Conservation (phyloP, 2,329 filamentous ascomycete genomes). For the Fusarium nygamai region DNA sequence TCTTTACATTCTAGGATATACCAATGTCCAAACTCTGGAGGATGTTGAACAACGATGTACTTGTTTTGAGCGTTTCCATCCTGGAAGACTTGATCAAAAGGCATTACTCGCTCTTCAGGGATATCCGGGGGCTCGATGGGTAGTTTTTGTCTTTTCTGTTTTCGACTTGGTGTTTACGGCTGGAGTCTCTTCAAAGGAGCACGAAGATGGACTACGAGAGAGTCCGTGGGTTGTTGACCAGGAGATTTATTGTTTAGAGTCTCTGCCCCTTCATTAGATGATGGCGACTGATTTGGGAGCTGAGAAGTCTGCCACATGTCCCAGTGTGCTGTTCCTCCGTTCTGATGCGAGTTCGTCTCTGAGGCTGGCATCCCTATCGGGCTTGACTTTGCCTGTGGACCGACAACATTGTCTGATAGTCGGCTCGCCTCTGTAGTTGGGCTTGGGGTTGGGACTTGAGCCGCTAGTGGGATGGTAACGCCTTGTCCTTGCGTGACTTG, state of each 20-base stretch:
- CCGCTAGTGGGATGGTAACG: rapidly evolving
- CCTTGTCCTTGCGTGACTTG: rapidly evolving
- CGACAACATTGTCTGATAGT: not conserved
- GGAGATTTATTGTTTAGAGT: not conserved
- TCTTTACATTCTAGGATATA: slow-evolving; percentile 17
- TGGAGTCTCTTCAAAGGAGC: not conserved
- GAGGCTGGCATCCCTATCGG: rapidly evolving
- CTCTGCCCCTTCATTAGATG: rapidly evolving
- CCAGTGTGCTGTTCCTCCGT: rapidly evolving
- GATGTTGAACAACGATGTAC: not conserved
- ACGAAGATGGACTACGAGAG: not conserved
- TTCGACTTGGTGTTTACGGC: rapidly evolving
- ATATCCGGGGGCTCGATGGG: rapidly evolving
- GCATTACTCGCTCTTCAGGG: not conserved
- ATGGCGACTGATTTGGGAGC: rapidly evolving
- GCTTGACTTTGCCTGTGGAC: rapidly evolving
- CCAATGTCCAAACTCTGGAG: not conserved
- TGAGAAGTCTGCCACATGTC: rapidly evolving
- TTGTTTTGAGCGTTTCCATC: not conserved
- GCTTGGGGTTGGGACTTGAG: rapidly evolving
- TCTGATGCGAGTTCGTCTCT: not conserved
- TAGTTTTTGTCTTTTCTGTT: not conserved
- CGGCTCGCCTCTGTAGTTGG: not conserved
- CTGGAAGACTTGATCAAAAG: slow-evolving; percentile 14
- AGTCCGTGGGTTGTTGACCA: rapidly evolving